Evolutionary conservation across 768 basidiomycete genomes (phyloP), one percentile per base, ranked within the genome.

Genomic region (Udeniomyces megalosporus): DNA sequence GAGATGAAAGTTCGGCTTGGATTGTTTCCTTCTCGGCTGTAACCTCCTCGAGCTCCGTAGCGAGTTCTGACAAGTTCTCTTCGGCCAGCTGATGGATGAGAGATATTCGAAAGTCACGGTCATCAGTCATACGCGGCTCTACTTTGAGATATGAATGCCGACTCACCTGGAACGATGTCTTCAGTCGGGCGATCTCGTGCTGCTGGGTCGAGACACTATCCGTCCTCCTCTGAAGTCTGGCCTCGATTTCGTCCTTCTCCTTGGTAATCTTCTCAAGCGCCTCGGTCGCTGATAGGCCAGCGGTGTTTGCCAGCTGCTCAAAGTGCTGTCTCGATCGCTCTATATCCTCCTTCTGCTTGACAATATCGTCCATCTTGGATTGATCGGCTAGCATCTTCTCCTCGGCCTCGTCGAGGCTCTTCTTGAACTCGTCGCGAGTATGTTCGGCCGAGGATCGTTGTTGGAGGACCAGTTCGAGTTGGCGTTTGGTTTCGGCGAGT

Each of bases 101-200:
- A 8, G 52, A 45, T 14, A 45, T n/a, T n/a, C n/a, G n/a, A n/a
- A n/a, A n/a, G n/a, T n/a, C n/a, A n/a, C n/a, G n/a, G n/a, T n/a
- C n/a, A n/a, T n/a, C n/a, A n/a, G n/a, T n/a, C n/a, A n/a, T n/a
- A n/a, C n/a, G n/a, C n/a, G n/a, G n/a, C n/a, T n/a, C n/a, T n/a
- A n/a, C n/a, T n/a, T n/a, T n/a, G n/a, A n/a, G n/a, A n/a, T n/a
- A n/a, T n/a, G n/a, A n/a, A 20, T 7, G 20, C 4, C 28, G 31
- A 47, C 60, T 29, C 12, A 63, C 61, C 2, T 26, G 44, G 17
- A 32, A 20, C 3, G 22, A 6, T 5, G 61, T 46, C 3, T 49
- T 63, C 17, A 57, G 56, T 35, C 46, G 26, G 0, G 54, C 48
- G 35, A 63, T 55, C n/a, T 63, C 61, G 55, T 63, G 61, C 44